Evolutionary conservation across 208 protist genomes (phyloP), one percentile per base, ranked within the genome.

Genomic region (Leptomonas pyrrhocoris): DNA sequence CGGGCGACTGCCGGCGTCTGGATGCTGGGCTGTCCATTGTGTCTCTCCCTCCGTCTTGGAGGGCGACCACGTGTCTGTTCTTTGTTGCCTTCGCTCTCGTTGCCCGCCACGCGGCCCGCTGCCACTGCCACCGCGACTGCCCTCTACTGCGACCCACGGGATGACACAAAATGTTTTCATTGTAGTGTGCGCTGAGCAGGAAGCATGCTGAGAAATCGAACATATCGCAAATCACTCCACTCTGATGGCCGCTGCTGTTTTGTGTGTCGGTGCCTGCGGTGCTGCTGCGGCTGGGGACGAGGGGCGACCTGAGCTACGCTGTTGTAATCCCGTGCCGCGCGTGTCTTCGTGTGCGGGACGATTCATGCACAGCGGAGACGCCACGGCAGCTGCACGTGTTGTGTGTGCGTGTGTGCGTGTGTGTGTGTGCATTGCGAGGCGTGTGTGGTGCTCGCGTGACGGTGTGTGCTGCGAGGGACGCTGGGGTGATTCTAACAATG

Each of bases 351-450:
- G 68, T 51, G 61, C 54, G 56, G 76, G 53, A 53, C 75, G 80
- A 81, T 85, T 85, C 80, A 85, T 85, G 80, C 80, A 77, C 72
- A 81, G 80, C 80, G 80, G n/a, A 85, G 80, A 84, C 19, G 23
- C 36, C 13, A 34, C 43, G 23, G 43, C 38, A 40, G 16, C 46
- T 21, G 18, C 27, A 46, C 15, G 2, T 18, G 19, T 8, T 56
- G 30, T 6, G 65, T 50, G 51, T 36, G 19, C 45, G 36, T 57
- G 19, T 13, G 65, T 42, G 53, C 48, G 45, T 18, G 40, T 30
- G 42, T 36, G 34, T 38, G 34, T n/a, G 43, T 48, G 43, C 16
- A n/a, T n/a, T n/a, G n/a, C n/a, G n/a, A n/a, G n/a, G n/a, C n/a
- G n/a, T n/a, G n/a, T n/a, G n/a, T n/a, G n/a, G n/a, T n/a, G n/a